Evolutionary conservation across 352 stramenopile genomes (phyloP).

Genomic region (Globisporangium barbulae): DNA sequence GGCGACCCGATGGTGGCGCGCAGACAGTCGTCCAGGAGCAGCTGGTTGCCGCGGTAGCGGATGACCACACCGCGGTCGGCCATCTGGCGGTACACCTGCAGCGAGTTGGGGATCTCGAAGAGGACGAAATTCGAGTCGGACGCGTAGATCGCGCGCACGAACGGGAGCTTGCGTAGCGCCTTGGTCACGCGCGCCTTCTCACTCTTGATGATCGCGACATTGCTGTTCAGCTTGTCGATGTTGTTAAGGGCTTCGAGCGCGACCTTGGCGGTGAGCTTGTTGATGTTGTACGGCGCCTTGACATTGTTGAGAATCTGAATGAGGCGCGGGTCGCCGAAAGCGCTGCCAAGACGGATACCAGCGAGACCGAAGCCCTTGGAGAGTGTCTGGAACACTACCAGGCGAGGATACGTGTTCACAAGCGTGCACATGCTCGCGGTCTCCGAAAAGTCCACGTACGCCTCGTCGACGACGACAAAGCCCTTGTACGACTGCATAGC

Average conservation of each 20-base stretch:
- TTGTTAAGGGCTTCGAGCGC: conserved; percentile 65
- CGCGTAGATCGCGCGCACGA: conserved; percentile 92
- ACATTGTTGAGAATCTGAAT: conserved; percentile 99
- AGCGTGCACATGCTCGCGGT: conserved; percentile 78
- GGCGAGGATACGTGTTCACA: conserved; percentile 90
- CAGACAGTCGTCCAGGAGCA: conserved; percentile 94
- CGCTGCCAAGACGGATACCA: conserved; percentile 91
- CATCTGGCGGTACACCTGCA: conserved; percentile 94
- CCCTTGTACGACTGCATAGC: conserved; percentile 70
- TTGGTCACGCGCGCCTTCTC: conserved; percentile 84
- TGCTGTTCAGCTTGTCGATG: conserved; percentile 46
- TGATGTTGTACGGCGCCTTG: conserved; percentile 99
- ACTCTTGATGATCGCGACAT: conserved; percentile 68
- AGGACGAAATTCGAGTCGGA: conserved; percentile 98
- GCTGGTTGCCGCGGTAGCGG: conserved; percentile 95
- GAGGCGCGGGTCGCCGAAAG: conserved; percentile 89
- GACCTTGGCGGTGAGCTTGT: conserved; percentile 92
- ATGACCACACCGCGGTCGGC: conserved; percentile 94
- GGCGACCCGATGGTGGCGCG: conserved; percentile 93
- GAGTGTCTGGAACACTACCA: conserved; percentile 97
- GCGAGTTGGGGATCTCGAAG: conserved; percentile 89
- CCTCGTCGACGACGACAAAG: conserved; percentile 98
- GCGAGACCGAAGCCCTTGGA: conserved; percentile 98
- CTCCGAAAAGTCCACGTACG: conserved; percentile 96
- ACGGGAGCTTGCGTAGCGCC: conserved; percentile 86